Conservation (phyloP, 495 filamentous ascomycete species). For the Penicillium cinerascens region DNA sequence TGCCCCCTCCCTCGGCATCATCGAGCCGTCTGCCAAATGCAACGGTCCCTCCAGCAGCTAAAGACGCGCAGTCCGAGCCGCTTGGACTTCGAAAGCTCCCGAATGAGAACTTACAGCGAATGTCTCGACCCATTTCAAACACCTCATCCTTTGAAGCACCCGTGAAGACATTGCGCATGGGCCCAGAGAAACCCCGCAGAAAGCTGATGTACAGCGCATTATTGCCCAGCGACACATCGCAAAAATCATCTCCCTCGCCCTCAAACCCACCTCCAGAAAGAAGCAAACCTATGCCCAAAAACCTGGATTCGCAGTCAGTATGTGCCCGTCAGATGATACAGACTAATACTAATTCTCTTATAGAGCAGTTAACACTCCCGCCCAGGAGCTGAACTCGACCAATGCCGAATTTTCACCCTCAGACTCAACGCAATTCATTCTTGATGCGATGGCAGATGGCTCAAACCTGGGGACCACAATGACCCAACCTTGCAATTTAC, state of each 20-base stretch:
- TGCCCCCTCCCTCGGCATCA: neutral
- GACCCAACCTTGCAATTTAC: slow-evolving; percentile 2
- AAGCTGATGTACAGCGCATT: slow-evolving; percentile 50
- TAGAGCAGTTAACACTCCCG: slow-evolving; percentile 5
- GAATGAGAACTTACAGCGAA: neutral
- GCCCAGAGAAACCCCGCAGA: slow-evolving; percentile 35
- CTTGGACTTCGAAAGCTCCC: neutral
- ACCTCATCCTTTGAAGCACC: slow-evolving; percentile 1
- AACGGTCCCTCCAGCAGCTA: neutral
- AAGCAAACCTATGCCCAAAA: slow-evolving; percentile 3
- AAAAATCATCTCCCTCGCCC: slow-evolving; percentile 6
- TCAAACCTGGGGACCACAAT: neutral
- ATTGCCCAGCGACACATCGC: slow-evolving; percentile 22
- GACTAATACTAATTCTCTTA: slow-evolving; percentile 14
- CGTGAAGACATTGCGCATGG: slow-evolving; percentile 32
- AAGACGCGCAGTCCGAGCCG: neutral
- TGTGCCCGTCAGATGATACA: slow-evolving; percentile 8
- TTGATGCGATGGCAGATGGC: slow-evolving; percentile 29
- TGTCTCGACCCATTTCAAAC: neutral
- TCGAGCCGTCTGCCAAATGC: neutral
- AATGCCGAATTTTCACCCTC: slow-evolving; percentile 29
- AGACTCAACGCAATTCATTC: slow-evolving; percentile 28
- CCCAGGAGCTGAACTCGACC: slow-evolving; percentile 1
- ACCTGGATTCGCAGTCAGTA: slow-evolving; percentile 33
- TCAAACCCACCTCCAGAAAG: slow-evolving; percentile 3